A percentile compares a stretch with the other conserved stretches of the same genome.
Conservation (phyloP, 2,329 filamentous ascomycete species). For the Huntiella omanensis region DNA sequence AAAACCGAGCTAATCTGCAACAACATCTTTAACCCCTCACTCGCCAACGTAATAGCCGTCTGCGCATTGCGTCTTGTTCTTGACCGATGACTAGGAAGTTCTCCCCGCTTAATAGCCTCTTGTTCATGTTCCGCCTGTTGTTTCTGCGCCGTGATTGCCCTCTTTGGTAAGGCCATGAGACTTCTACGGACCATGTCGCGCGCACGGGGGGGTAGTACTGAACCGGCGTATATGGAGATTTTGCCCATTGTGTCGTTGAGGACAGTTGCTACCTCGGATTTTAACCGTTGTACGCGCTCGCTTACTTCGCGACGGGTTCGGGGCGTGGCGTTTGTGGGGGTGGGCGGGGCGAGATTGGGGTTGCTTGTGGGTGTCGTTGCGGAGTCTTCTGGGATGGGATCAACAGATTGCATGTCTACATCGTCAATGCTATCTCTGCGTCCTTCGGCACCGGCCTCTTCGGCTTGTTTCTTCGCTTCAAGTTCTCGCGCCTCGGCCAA, state of each 20-base stretch:
- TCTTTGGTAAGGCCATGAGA: conserved; percentile 64
- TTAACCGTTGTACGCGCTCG: conserved; percentile 47
- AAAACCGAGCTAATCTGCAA: conserved; percentile 73
- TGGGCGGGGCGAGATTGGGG: neutral
- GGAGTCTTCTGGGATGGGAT: neutral
- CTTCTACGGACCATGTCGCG: conserved; percentile 65
- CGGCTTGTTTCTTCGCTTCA: conserved; percentile 3
- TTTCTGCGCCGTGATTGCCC: conserved; percentile 53
- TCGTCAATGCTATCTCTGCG: conserved; percentile 8
- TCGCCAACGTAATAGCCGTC: conserved; percentile 66
- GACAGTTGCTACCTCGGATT: conserved; percentile 54
- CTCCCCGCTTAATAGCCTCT: conserved; percentile 8
- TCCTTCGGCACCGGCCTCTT: conserved; percentile 6
- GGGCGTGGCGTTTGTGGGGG: neutral
- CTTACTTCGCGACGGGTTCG: conserved; percentile 23
- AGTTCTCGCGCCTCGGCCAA: conserved; percentile 18
- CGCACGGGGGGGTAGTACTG: conserved; percentile 77
- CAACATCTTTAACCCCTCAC: conserved; percentile 89
- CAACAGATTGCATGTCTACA: conserved; percentile 14
- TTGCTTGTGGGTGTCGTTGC: neutral
- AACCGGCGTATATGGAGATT: conserved; percentile 80
- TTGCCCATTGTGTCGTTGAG: conserved; percentile 67
- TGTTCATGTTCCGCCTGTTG: conserved; percentile 6
- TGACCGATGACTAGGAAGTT: conserved; percentile 8
- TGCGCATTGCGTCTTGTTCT: conserved; percentile 38